A percentile compares a stretch with the other conserved stretches of the same genome.
phyloP scores from a whole-genome alignment of 192 early-diverging fungal species.

The Coemansia pectinata region DNA sequence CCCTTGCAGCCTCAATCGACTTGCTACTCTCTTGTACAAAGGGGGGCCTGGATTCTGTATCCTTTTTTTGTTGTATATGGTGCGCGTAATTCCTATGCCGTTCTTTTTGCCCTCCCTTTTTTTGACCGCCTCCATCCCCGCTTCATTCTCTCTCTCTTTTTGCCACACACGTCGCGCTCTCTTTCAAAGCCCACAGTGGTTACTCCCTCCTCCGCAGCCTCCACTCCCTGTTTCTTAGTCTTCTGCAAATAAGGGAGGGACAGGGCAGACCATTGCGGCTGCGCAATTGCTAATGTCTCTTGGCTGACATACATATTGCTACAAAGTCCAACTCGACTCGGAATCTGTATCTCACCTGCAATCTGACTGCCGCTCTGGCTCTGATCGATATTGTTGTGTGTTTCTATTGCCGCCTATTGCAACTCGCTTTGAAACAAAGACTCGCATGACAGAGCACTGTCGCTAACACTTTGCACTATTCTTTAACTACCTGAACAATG shows the following conservation, averaged over 20 bases:
- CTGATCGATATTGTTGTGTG: background rate
- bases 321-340: background rate
- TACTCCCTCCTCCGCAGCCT: background rate
- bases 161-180: background rate
- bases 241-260: background rate
- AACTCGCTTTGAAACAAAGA: background rate
- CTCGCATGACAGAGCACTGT: background rate
- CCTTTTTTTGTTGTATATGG: background rate
- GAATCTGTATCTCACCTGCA: background rate
- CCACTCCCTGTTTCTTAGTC: background rate
- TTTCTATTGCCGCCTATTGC: background rate
- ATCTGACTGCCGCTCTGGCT: background rate
- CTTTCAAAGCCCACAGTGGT: background rate
- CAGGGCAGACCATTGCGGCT: background rate
- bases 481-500: background rate
- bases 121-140: background rate
- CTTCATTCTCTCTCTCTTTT: background rate
- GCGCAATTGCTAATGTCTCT: background rate
- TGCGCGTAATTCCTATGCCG: background rate
- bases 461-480: background rate
- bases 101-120: background rate
- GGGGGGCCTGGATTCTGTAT: background rate
- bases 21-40: conserved; percentile 1
- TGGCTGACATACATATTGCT: background rate
- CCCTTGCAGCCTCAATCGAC: conserved; percentile 5